Evolutionary conservation across 805 yeast species (phyloP), one percentile per base, ranked within the genome.

Genomic region (Zygosaccharomyces kombuchaensis): DNA sequence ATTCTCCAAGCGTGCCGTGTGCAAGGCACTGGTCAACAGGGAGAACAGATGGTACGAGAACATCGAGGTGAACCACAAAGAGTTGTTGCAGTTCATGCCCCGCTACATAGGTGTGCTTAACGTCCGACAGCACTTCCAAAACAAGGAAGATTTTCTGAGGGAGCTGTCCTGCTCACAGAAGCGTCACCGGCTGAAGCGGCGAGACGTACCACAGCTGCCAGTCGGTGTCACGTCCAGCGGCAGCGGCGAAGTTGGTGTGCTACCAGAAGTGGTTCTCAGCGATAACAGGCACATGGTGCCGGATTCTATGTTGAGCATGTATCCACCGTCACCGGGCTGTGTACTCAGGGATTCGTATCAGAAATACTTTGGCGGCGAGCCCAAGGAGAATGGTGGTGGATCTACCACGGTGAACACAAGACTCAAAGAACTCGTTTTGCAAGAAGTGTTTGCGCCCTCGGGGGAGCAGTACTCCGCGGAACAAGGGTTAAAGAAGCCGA

Each of bases 261-360:
- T 57, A 29, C 67, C 67, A 2, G 96, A 88, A 59, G 98, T 91
- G n/a, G 81, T 86, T 1, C 72, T 91, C 27, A 90, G 88, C 62
- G 98, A 91, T 59, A 91, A 91, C 64, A 82, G 79, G 47, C 99
- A 91, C 65, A 90, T 91, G 45, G 82, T 91, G 26, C 96, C 98
- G 0, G 84, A 82, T 45, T 81, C 89, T 2, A 64, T 87, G 50
- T 78, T 88, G 80, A 74, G 74, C 48, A 80, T 77, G 45, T 82
- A 79, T 57, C 75, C 86, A 4, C 73, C 75, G 4, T 60, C 69
- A 8, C 63, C 71, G 27, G 59, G 63, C 42, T 53, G 69, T 31
- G 60, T 65, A 4, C 67, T 68, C 7, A 52, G 54, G 10, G 58
- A 58, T 43, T 52, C 68, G 38, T 48, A 46, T 36, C 43, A 60